Percentiles rank a stretch among this genome's conserved stretches.
Conservation (phyloP, 2,329 filamentous ascomycete genomes). For the Pseudophaeomoniella oleicola region DNA sequence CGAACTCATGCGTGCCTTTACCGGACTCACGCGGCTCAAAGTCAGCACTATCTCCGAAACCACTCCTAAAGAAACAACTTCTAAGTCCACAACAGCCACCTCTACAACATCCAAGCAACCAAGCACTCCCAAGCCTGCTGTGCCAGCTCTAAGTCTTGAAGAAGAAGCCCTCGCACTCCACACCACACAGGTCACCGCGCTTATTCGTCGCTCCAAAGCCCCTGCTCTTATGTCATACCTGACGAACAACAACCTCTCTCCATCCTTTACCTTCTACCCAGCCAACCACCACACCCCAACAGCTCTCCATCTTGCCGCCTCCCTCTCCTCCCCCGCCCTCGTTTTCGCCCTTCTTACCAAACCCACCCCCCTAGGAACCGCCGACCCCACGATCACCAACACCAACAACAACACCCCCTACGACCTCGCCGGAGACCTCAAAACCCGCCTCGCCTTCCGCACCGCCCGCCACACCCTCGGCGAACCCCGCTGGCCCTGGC, state of each 20-base stretch:
- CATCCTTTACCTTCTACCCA: constrained; percentile 65
- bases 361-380: constrained; percentile 33
- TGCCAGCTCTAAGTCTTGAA: constrained; percentile 60
- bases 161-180: constrained; percentile 72
- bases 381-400: constrained; percentile 58
- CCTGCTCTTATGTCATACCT: constrained; percentile 78
- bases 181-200: constrained; percentile 73
- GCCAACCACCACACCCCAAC: constrained; percentile 57
- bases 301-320: constrained; percentile 71
- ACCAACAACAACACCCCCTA: constrained; percentile 72
- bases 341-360: constrained; percentile 63
- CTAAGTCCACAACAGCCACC: constrained; percentile 18
- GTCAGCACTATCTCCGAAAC: constrained; percentile 61
- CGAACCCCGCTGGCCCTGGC: constrained; percentile 65
- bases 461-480: constrained; percentile 72
- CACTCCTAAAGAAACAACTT: constrained; percentile 37
- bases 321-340: constrained; percentile 64
- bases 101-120: constrained; percentile 20
- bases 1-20: constrained; percentile 86
- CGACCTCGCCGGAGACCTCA: constrained; percentile 70
- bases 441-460: constrained; percentile 82
- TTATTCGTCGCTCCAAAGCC: constrained; percentile 79
- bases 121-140: constrained; percentile 13
- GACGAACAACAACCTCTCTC: constrained; percentile 53
- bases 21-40: constrained; percentile 85